These are phyloP conservation scores for Plasmodium ovale DNA, from an alignment of 169 alveolate species.

Conservation along the genomic window DNA sequence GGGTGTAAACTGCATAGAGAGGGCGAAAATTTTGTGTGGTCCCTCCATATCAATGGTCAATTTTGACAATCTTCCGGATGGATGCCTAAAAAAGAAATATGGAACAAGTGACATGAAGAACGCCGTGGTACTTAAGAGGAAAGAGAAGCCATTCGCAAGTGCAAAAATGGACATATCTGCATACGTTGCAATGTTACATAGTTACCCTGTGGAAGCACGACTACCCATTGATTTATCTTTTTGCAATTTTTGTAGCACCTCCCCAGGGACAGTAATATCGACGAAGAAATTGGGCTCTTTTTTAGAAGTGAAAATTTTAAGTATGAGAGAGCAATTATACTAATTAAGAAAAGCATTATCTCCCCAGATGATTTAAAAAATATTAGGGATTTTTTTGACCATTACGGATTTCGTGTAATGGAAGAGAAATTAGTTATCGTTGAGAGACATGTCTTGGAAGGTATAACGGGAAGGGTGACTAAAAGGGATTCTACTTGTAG, in stretches of 20 bases:
- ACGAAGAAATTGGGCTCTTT: constrained; percentile 63
- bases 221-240: too few species aligned
- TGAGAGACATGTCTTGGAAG: background rate
- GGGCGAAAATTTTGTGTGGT: constrained; percentile 51
- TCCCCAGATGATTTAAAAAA: constrained; percentile 10
- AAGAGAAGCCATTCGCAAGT: background rate
- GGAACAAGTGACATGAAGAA: constrained; percentile 57
- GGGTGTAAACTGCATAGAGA: constrained; percentile 33
- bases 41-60: constrained; percentile 32
- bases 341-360: constrained; percentile 9
- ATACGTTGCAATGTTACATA: too few species aligned
- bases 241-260: constrained; percentile 21
- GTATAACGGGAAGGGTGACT: background rate
- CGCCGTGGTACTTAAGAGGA: constrained; percentile 41
- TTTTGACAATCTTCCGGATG: constrained; percentile 42
- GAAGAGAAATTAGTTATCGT: constrained; percentile 45
- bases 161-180: background rate
- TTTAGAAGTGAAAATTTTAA: constrained; percentile 40
- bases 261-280: constrained; percentile 50
- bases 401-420: constrained; percentile 50
- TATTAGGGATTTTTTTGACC: constrained; percentile 27
- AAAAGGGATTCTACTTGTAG: too few species aligned
- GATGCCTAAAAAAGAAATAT: constrained; percentile 66
- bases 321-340: constrained; percentile 31
- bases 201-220: too few species aligned